A percentile compares a stretch with the other conserved stretches of the same genome.
phyloP scores from a whole-genome alignment of 768 basidiomycete species.

The Ramaria rubella region DNA sequence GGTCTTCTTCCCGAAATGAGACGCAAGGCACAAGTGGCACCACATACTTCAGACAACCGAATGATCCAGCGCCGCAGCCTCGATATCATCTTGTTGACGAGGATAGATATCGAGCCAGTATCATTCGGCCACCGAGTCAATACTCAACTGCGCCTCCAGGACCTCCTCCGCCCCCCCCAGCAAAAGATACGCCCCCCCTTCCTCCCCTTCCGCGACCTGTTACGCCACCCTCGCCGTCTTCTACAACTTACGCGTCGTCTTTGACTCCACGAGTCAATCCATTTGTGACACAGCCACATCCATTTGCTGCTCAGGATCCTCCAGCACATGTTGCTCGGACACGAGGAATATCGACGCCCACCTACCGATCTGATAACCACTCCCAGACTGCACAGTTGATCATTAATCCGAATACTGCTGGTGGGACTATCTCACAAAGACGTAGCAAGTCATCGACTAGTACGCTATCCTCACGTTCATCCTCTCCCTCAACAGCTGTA shows the following conservation, averaged over 20 bases:
- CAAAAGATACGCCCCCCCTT: slow-evolving; percentile 51
- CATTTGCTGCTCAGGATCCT: slow-evolving; percentile 8
- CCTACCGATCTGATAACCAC: neutral
- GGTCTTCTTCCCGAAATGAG: neutral
- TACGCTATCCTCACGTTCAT: slow-evolving; percentile 29
- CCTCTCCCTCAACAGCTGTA: slow-evolving; percentile 28
- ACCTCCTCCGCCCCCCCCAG: neutral
- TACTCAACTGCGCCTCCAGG: neutral
- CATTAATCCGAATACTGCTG: slow-evolving; percentile 52
- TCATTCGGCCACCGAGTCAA: slow-evolving; percentile 1
- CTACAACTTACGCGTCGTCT: slow-evolving; percentile 11
- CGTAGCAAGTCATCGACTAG: slow-evolving; percentile 49
- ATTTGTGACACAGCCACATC: slow-evolving; percentile 1
- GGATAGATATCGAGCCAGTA: neutral
- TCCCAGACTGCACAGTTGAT: slow-evolving; percentile 20
- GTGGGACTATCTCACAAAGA: slow-evolving; percentile 65
- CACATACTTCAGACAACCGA: neutral
- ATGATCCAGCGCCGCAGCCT: neutral
- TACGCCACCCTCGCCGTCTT: slow-evolving; percentile 26
- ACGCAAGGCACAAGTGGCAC: neutral
- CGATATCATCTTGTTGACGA: neutral
- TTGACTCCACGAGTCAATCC: slow-evolving; percentile 3
- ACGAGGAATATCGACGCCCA: slow-evolving; percentile 10
- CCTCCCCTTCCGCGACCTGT: slow-evolving; percentile 55
- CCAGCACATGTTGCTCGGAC: slow-evolving; percentile 6